Base-by-base conservation (phyloP, 176 grass and related monocot genomes). In the Zoysia pacifica region DNA sequence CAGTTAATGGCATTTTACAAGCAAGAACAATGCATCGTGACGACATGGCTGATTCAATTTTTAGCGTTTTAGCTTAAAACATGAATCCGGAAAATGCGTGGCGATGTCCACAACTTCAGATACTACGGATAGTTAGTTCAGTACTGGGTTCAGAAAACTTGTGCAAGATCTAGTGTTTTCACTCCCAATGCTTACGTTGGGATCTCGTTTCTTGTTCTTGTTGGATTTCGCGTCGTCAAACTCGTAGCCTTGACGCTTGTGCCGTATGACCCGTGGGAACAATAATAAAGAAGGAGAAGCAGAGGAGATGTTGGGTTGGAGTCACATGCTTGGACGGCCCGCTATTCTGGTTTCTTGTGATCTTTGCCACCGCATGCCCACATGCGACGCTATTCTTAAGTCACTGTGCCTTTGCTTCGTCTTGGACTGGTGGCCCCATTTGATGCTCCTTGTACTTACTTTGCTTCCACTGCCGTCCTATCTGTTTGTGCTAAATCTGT, bases 301-400 rank as follows among this genome's bases (percentile, higher is more conserved):
- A 80, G 3, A 73, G 76, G 70, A 44, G 37, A 11, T 63, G 54
- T 50, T 69, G 76, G 16, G 41, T 63, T 83, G 86, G 81, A 75
- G 74, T 89, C 87, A 84, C 87, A 89, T 84, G 87, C 81, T 70
- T 81, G 71, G 65, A 75, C 70, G 81, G 74, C n/a, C 70, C 40
- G 48, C 46, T 53, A 48, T 64, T 74, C 55, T 79, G 70, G 40
- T 79, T 76, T 63, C 75, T 70, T 84, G 76, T 80, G 76, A 74
- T 20, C 14, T 69, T 19, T 70, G 86, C 46, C 58, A 42, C 65
- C 35, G 0, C 10, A 41, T 42, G 37, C 12, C 16, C 75, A 9
- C 59, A 36, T 59, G 54, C 9, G 49, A 69, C 9, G 37, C 37
- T 69, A 75, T 79, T 79, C 75, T 47, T 3, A 63, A 28, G 1